phyloP scores from a whole-genome alignment of 2,329 filamentous ascomycete genomes.

The Calonectria ilicicola region DNA sequence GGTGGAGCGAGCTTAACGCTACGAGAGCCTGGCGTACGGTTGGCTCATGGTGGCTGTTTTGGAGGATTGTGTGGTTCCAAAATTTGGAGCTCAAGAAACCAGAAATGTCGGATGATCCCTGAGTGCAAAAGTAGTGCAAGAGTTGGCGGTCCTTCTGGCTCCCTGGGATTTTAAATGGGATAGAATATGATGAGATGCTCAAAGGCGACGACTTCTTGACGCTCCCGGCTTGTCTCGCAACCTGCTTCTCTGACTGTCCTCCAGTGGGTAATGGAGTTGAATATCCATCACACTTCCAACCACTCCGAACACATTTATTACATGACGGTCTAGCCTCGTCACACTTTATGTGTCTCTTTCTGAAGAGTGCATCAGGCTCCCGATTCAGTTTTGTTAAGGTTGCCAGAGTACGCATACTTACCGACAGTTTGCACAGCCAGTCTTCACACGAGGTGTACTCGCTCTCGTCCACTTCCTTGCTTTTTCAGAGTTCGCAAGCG shows the following conservation, averaged over 20 bases:
- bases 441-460: slow-evolving; percentile 23
- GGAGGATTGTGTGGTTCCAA: slow-evolving; percentile 19
- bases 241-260: background rate
- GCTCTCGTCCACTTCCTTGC: slow-evolving; percentile 11
- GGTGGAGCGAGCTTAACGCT: slow-evolving; percentile 18
- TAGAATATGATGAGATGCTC: slow-evolving; percentile 14
- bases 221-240: background rate
- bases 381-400: background rate
- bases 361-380: background rate
- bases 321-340: slow-evolving; percentile 16
- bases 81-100: slow-evolving; percentile 15
- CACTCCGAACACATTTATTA: slow-evolving; percentile 6
- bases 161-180: slow-evolving; percentile 18
- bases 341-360: slow-evolving; percentile 21
- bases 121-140: slow-evolving; percentile 21
- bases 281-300: slow-evolving; percentile 22
- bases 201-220: background rate
- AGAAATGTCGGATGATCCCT: slow-evolving; percentile 18
- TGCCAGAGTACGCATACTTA: background rate
- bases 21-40: slow-evolving; percentile 18
- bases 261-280: background rate
- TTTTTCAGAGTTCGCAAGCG: background rate
- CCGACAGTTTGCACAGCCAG: slow-evolving; percentile 19
- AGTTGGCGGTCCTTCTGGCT: slow-evolving; percentile 24
- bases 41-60: slow-evolving; percentile 18